Percentiles rank a stretch among this genome's conserved stretches.
These are phyloP conservation scores for Didymella sp. DNA, from an alignment of 2,329 filamentous ascomycete genomes.

Conservation along the genomic window DNA sequence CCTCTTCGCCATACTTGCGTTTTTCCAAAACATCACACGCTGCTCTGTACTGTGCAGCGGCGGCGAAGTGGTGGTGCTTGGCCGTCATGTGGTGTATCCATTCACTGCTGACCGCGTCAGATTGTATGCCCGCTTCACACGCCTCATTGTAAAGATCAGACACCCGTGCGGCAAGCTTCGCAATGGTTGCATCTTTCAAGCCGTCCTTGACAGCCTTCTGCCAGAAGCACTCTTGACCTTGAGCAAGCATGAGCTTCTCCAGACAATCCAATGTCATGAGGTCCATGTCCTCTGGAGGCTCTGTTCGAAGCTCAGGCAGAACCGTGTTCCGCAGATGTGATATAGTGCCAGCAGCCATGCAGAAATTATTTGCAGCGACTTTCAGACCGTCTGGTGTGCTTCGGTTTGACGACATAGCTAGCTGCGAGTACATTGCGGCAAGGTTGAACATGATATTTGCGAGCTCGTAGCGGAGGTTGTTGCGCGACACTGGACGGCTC, in stretches of 20 bases:
- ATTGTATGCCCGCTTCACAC: slow-evolving; percentile 85
- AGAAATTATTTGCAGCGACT: slow-evolving; percentile 87
- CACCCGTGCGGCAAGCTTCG: slow-evolving; percentile 87
- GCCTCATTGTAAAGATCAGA: slow-evolving; percentile 89
- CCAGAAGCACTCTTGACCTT: slow-evolving; percentile 98
- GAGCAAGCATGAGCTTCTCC: slow-evolving; percentile 82
- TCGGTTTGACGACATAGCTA: slow-evolving; percentile 81
- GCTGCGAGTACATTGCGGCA: slow-evolving; percentile 89
- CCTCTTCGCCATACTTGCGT: slow-evolving; percentile 92
- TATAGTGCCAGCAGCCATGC: slow-evolving; percentile 83
- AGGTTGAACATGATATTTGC: slow-evolving; percentile 94
- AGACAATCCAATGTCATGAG: slow-evolving; percentile 82
- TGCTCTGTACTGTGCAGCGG: slow-evolving; percentile 90
- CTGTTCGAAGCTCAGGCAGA: slow-evolving; percentile 80
- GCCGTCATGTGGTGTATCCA: slow-evolving; percentile 99
- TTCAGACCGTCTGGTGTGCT: slow-evolving; percentile 83
- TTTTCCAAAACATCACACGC: slow-evolving; percentile 93
- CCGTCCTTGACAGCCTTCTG: slow-evolving; percentile 94
- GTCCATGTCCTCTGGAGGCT: slow-evolving; percentile 96
- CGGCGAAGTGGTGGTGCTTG: slow-evolving; percentile 96
- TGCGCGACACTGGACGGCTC: slow-evolving; percentile 71
- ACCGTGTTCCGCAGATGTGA: slow-evolving; percentile 77
- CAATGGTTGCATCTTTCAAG: slow-evolving; percentile 89
- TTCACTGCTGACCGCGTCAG: slow-evolving; percentile 85
- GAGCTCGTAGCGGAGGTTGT: slow-evolving; percentile 79